Percentiles rank a stretch among this genome's conserved stretches.
Evolutionary conservation across 164 flowering plant species (phyloP).

Genomic region (Vitis riparia): DNA sequence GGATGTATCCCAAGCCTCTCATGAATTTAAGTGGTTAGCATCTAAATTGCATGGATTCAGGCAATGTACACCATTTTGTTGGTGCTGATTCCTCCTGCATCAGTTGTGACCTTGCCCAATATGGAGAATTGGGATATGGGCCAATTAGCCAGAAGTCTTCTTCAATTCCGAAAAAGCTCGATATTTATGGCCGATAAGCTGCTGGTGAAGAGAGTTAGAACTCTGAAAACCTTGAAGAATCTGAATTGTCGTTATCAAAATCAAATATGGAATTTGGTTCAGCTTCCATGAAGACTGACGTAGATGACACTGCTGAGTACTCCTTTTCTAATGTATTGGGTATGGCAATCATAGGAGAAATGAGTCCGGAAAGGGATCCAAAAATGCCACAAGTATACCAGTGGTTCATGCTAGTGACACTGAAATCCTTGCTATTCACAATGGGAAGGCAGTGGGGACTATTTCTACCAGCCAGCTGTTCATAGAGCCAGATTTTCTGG

Average conservation of each 20-base stretch:
- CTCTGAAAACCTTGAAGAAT: too few relatives aligned
- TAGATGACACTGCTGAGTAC: too few relatives aligned
- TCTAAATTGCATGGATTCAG: conserved; percentile 97
- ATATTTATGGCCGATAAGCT: conserved; percentile 18
- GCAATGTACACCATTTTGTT: conserved; percentile 76
- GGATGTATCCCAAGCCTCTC: conserved; percentile 99
- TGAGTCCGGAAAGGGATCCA: too few relatives aligned
- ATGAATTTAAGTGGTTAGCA: conserved; percentile 99
- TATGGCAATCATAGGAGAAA: too few relatives aligned
- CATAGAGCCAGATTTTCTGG: conserved; percentile 80
- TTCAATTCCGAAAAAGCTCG: conserved; percentile 86
- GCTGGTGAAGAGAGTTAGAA: too few relatives aligned
- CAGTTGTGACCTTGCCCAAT: conserved; percentile 91
- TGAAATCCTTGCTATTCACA: conserved; percentile 8
- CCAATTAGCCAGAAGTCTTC: conserved; percentile 92
- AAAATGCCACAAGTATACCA: too few relatives aligned
- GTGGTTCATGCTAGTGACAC: too few relatives aligned
- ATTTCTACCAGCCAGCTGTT: conserved; percentile 64
- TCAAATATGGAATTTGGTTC: too few relatives aligned
- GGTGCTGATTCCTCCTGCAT: conserved; percentile 96
- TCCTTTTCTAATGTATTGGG: too few relatives aligned
- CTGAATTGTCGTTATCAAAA: too few relatives aligned
- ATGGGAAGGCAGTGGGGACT: conserved; percentile 85
- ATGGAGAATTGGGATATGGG: conserved; percentile 98
- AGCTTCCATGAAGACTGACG: too few relatives aligned